Conservation (phyloP, 805 yeast species). For the Pichia deserticola region DNA sequence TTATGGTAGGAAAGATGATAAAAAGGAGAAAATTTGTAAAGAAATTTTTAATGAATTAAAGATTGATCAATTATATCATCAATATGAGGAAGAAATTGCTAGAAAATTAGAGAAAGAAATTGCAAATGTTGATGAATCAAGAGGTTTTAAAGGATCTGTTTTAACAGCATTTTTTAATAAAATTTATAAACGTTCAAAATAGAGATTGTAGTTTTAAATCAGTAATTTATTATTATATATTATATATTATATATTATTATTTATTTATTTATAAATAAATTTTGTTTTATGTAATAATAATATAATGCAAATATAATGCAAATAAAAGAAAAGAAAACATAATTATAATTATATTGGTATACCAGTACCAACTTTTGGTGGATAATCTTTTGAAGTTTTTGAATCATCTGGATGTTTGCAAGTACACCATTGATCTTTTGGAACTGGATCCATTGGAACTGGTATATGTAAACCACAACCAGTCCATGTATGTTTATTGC, state of each 20-base stretch:
- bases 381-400: slow-evolving; percentile 25
- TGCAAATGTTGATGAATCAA: slow-evolving; percentile 70
- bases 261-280: too few relatives aligned
- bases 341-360: slow-evolving; percentile 1
- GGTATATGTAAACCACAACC: slow-evolving; percentile 42
- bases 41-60: slow-evolving; percentile 66
- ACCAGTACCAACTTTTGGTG: slow-evolving; percentile 33
- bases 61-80: slow-evolving; percentile 60
- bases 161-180: slow-evolving; percentile 77
- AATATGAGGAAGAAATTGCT: slow-evolving; percentile 78
- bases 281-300: too few relatives aligned
- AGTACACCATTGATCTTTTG: slow-evolving; percentile 33
- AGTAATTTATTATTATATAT: not conserved
- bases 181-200: slow-evolving; percentile 91
- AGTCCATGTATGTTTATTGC: slow-evolving; percentile 31
- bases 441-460: slow-evolving; percentile 30
- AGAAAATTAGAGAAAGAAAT: slow-evolving; percentile 57
- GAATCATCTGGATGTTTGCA: slow-evolving; percentile 25
- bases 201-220: slow-evolving; percentile 13
- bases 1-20: slow-evolving; percentile 78
- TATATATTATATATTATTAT: not conserved
- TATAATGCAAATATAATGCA: too few relatives aligned
- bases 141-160: slow-evolving; percentile 91
- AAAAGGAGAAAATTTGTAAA: slow-evolving; percentile 63
- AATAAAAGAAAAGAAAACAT: too few relatives aligned